Evolutionary conservation across 352 stramenopile genomes (phyloP), one percentile per base, ranked within the genome.

Genomic region (Elongisporangium anandrum): DNA sequence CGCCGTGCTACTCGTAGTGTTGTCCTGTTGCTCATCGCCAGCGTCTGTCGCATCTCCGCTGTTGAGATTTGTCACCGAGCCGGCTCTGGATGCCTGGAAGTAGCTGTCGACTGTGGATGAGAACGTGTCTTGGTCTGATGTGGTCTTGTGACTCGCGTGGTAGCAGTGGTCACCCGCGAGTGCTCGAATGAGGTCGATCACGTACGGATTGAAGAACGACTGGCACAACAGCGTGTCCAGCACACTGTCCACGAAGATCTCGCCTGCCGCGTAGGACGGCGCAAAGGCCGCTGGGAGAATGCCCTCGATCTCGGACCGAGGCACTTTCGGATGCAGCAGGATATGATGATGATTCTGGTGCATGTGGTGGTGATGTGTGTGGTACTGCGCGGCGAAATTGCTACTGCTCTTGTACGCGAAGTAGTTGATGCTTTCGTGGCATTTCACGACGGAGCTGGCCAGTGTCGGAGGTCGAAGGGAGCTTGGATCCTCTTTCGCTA

Each of bases 121-220:
- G 49, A 73, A 75, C 17, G 64, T 61, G n/a, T 24, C 26, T 13
- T 66, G 65, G 15, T 63, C 52, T 29, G 60, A 56, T 41, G 29
- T 8, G 9, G 5, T 41, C 9, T 13, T 41, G 29, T 41, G 29
- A 8, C 29, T 13, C 29, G 9, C 13, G 59, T 73, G 60, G 60
- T 63, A 60, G 65, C 76, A 71, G 60, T 76, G 76, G 59, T 80
- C 65, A 3, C 79, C 77, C 13, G 72, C 64, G 19, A 90, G 67
- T 10, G 73, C 72, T 2, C 72, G 73, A 20, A 87, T 67, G 38
- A 90, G 63, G 52, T 87, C 74, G 56, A 85, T 79, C 51, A 74
- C 68, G 61, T 90, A 90, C 59, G 77, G 77, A 50, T 87, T 90
- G 65, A 87, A 87, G 65, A 88, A 90, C 21, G 80, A 83, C 57